Conservation (phyloP, 192 early-diverging fungal genomes). For the Backusella psychrophila region DNA sequence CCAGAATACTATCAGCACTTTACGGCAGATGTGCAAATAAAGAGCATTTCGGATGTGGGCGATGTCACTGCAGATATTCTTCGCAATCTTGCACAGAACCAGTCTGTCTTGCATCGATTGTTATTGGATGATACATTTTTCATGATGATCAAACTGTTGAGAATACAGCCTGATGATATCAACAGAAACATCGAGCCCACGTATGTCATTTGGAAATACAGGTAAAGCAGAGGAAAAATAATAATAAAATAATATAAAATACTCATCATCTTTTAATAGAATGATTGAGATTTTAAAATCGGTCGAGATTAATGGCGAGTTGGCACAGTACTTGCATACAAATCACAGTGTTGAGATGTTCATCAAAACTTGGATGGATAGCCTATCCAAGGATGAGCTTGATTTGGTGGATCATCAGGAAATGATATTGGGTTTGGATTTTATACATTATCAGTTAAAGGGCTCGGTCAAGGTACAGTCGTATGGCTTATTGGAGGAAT, state of each 20-base stretch:
- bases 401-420: neutral
- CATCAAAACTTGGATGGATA: neutral
- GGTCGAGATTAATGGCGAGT: constrained; percentile 13
- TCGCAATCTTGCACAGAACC: constrained; percentile 26
- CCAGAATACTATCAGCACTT: constrained; percentile 3
- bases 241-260: too few species aligned
- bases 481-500: constrained; percentile 44
- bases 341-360: constrained; percentile 17
- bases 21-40: constrained; percentile 5
- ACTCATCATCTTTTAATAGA: neutral
- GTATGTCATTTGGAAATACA: constrained; percentile 30
- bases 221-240: constrained; percentile 10
- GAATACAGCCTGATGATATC: constrained; percentile 14
- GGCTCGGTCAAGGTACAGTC: constrained; percentile 9
- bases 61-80: constrained; percentile 31
- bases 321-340: constrained; percentile 21
- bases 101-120: constrained; percentile 18
- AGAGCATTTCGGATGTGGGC: constrained; percentile 20
- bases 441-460: constrained; percentile 20
- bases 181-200: neutral
- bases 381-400: neutral
- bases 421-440: constrained; percentile 20
- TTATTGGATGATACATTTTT: constrained; percentile 37
- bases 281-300: constrained; percentile 8
- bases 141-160: constrained; percentile 30